Conservation (phyloP, 352 stramenopile species). For the Lagenidium sp. region DNA sequence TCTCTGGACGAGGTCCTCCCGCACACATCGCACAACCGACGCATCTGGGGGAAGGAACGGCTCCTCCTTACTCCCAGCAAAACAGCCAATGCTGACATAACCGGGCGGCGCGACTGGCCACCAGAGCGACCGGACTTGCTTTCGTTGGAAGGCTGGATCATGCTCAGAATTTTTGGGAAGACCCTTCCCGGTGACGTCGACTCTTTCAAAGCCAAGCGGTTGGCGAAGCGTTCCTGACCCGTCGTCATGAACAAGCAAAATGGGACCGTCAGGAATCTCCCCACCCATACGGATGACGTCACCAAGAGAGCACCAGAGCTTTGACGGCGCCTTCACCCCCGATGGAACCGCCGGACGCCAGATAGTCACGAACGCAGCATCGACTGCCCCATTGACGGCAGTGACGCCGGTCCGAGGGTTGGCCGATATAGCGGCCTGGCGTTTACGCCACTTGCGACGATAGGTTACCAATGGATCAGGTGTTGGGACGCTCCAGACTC, state of each 20-base stretch:
- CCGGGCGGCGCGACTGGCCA: constrained; percentile 72
- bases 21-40: constrained; percentile 47
- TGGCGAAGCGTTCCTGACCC: constrained; percentile 36
- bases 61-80: constrained; percentile 74
- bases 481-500: constrained; percentile 74
- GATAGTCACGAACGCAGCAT: constrained; percentile 54
- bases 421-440: too few species aligned
- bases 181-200: constrained; percentile 77
- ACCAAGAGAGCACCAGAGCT: constrained; percentile 60
- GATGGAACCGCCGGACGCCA: constrained; percentile 52
- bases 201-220: constrained; percentile 67
- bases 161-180: constrained; percentile 69
- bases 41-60: constrained; percentile 62
- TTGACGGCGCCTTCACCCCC: constrained; percentile 22
- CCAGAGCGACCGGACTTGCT: constrained; percentile 77
- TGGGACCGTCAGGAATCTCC: constrained; percentile 40
- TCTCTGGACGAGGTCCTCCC: constrained; percentile 65
- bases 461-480: constrained; percentile 70
- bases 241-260: constrained; percentile 54
- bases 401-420: too few species aligned
- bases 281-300: constrained; percentile 60
- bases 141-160: constrained; percentile 68
- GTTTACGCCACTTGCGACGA: constrained; percentile 76
- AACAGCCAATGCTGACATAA: constrained; percentile 65
- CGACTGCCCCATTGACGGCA: not conserved